Base-by-base conservation (phyloP, 2,329 filamentous ascomycete species). In the Coniella vitis region DNA sequence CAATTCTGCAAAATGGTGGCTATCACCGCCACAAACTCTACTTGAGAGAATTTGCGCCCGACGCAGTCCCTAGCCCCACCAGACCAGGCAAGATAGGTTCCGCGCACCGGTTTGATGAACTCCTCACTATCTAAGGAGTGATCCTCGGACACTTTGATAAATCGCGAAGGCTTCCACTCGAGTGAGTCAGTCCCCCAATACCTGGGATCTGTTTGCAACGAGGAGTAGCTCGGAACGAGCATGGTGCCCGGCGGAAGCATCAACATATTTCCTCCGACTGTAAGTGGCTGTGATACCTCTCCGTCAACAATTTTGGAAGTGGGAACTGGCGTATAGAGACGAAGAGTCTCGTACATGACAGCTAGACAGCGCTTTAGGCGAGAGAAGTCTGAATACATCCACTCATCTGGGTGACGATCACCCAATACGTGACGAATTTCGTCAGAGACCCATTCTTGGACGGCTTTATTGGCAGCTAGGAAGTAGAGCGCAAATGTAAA, bases 1-100 rank as follows among this genome's bases (percentile, higher is more conserved):
- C 55, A 58, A 37, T 58, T 53, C 1, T 53, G 45, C 39, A 64
- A 58, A n/a, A 64, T 38, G 2, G 36, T 39, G 3, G 58, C 60
- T 43, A 65, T 48, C 0, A 54, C 56, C 1, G 60, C 60, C 3
- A 62, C 62, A 29, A 63, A 62, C 54, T 65, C 63, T 45, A 67
- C 60, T 41, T 65, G 58, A 2, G 62, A 61, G 48, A 66, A 65
- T 46, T 63, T 65, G 8, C 44, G 54, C 0, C 59, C 63, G 0
- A 60, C 56, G n/a, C 63, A 65, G 42, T 60, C 57, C 4, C 58
- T 58, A 12, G 53, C 32, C 4, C 62, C 62, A 7, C 63, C 61
- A 0, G 62, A 63, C 63, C 63, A 65, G 1, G 54, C 56, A 4
- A 59, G 22, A 38, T 17, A 38, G 12, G 36, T 38, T 19, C 36